Base-by-base conservation (phyloP, 2,329 filamentous ascomycete species). In the Ophiocordyceps polyrhachis-furcata region DNA sequence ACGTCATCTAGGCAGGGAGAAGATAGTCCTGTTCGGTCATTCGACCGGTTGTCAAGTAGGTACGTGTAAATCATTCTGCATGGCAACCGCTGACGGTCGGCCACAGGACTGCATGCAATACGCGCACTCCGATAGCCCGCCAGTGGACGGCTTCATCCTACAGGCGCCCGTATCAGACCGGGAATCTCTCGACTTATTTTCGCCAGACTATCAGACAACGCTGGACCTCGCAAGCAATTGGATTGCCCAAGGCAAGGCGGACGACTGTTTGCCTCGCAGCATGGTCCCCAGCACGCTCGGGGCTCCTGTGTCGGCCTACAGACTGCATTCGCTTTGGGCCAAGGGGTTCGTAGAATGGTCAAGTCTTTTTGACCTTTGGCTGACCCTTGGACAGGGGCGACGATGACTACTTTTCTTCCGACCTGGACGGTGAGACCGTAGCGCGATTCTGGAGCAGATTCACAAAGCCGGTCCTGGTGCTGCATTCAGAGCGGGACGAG, bases 331-430 rank as follows among this genome's bases (percentile, higher is more conserved):
- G 25, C 58, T 78, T 5, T 56, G 61, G 25, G 63, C 63, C 21
- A 61, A 62, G 43, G 70, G 71, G 73, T 76, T 57, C 50, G 70
- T 4, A 12, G 19, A 9, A 20, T 20, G 25, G 2, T 14, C 23
- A 19, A 11, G 25, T 19, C 20, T 5, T 20, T 4, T 32, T 45
- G n/a, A 41, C 29, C 21, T 23, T 23, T 23, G 14, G 15, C 9
- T 28, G 12, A 38, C 43, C 11, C 28, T 2, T 35, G 19, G 13
- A 3, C n/a, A 74, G 76, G 5, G 82, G 80, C 11, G 81, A 83
- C 47, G 88, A 95, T 57, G 88, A 94, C 57, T 85, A 83, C 56
- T 94, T 93, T 63, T 88, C 82, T n/a, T 79, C 76, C 3, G 83
- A 91, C 56, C 63, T 91, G n/a, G 59, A 65, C 0, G 63, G 70